Evolutionary conservation across 1,139 yeast species (phyloP), one percentile per base, ranked within the genome.

Genomic region (Diutina ranongensis): DNA sequence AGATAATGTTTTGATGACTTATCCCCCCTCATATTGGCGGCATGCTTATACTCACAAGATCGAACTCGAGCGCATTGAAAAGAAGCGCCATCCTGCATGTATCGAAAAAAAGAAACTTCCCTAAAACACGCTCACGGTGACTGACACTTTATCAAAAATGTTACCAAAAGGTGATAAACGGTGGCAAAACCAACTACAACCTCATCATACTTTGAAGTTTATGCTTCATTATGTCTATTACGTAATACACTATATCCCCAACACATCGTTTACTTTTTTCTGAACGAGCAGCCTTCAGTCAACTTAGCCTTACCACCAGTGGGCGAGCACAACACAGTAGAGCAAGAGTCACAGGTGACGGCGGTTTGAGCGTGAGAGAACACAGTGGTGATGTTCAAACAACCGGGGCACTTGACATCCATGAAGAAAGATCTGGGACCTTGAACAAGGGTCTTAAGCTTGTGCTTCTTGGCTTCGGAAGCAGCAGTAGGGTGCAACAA

Each of bases 361-460:
- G 97, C 97, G 61, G 97, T 92, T 79, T 92, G 98, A 56, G 98
- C 97, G 76, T 92, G 98, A 59, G 97, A 89, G 84, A 92, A 92
- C 61, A 92, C 97, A 59, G 97, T 92, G 73, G 98, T 89, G 78
- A 92, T 92, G 82, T 83, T 85, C 71, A 92, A 80, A 77, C 98
- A 92, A 63, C 98, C 97, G 73, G 94, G 97, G 76, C 97, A 92
- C 76, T 89, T 89, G 62, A 92, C 97, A 67, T 92, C 98, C 96
- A 92, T 88, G 86, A 92, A 92, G 83, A 78, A 92, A 54, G 97
- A 89, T 80, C 97, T 87, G 74, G 98, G 98, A 57, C 84, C 71
- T 73, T 92, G 96, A 59, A 92, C 98, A 67, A 92, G 85, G 66
- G 85, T 82, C 88, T 92, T 92, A 69, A 89, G 82, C 79, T 92